Evolutionary conservation across 176 grass and related monocot genomes (phyloP).

Genomic region (Oryza rufipogon): DNA sequence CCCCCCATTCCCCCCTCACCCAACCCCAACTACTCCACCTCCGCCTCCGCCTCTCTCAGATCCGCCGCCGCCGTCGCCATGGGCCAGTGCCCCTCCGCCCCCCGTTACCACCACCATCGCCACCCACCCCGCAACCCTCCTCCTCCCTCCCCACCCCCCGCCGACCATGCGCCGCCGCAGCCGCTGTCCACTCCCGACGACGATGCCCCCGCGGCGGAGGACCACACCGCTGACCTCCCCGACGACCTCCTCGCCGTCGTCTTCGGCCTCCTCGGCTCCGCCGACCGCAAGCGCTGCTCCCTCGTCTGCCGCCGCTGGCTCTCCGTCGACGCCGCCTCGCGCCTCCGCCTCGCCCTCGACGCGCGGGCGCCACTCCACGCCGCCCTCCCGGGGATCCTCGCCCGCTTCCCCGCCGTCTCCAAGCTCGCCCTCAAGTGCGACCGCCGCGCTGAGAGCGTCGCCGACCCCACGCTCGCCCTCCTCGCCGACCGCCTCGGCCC

Average conservation of each 20-base stretch:
- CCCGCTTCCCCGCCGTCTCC: slow-evolving; percentile 61
- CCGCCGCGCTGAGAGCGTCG: slow-evolving; percentile 69
- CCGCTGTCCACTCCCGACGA: not conserved
- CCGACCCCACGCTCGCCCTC: slow-evolving; percentile 51
- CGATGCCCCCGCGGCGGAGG: slow-evolving; percentile 22
- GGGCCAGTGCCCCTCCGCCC: slow-evolving; percentile 59
- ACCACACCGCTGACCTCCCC: slow-evolving; percentile 69
- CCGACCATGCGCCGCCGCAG: not conserved
- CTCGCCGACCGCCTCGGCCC: slow-evolving; percentile 52
- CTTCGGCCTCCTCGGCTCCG: slow-evolving; percentile 55
- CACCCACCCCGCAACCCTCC: not conserved
- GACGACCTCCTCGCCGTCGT: slow-evolving; percentile 67
- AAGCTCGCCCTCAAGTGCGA: slow-evolving; percentile 76
- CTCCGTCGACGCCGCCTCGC: slow-evolving; percentile 50
- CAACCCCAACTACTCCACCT: not conserved
- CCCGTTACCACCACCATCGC: not conserved
- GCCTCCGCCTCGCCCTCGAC: slow-evolving; percentile 68
- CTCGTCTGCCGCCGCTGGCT: slow-evolving; percentile 76
- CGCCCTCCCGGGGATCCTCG: slow-evolving; percentile 44
- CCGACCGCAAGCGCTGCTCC: slow-evolving; percentile 80
- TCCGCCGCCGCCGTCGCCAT: slow-evolving; percentile 44
- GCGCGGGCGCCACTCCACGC: slow-evolving; percentile 51
- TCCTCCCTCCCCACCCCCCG: not conserved
- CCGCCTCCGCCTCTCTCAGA: slow-evolving; percentile 21
- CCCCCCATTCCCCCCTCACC: not conserved